Percentiles rank a stretch among this genome's conserved stretches.
phyloP scores from a whole-genome alignment of 768 basidiomycete species.

The Termitomyces sp. region DNA sequence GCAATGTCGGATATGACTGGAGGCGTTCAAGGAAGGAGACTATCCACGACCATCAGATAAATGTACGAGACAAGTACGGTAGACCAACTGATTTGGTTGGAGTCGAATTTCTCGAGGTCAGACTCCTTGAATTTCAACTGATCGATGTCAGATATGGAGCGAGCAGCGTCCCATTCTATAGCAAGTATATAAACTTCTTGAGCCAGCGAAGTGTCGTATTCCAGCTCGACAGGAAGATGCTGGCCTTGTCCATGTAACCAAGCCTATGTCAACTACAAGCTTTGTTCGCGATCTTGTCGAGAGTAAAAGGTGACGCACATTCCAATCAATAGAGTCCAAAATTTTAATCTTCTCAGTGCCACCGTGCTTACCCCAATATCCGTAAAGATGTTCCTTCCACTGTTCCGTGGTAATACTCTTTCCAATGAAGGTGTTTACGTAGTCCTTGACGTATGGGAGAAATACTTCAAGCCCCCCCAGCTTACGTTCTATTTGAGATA shows the following conservation, averaged over 20 bases:
- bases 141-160: constrained; percentile 36
- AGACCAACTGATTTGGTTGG: constrained; percentile 69
- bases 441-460: constrained; percentile 79
- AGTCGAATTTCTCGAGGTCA: constrained; percentile 62
- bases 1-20: constrained; percentile 56
- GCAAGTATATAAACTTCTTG: constrained; percentile 68
- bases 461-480: constrained; percentile 83
- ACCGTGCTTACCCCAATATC: constrained; percentile 57
- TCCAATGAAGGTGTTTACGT: constrained; percentile 76
- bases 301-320: constrained; percentile 40
- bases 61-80: neutral
- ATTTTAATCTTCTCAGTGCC: constrained; percentile 56
- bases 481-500: constrained; percentile 43
- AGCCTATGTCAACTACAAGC: constrained; percentile 32
- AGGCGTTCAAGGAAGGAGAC: constrained; percentile 85
- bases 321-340: constrained; percentile 71
- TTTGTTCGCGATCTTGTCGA: neutral
- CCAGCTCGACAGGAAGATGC: constrained; percentile 65
- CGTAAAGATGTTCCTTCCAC: constrained; percentile 79
- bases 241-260: constrained; percentile 83
- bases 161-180: constrained; percentile 64
- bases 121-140: constrained; percentile 47
- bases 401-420: constrained; percentile 78
- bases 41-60: constrained; percentile 18
- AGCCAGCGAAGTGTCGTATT: constrained; percentile 72